Conservation (phyloP, 208 protist genomes). For the Trypanosoma boissoni region DNA sequence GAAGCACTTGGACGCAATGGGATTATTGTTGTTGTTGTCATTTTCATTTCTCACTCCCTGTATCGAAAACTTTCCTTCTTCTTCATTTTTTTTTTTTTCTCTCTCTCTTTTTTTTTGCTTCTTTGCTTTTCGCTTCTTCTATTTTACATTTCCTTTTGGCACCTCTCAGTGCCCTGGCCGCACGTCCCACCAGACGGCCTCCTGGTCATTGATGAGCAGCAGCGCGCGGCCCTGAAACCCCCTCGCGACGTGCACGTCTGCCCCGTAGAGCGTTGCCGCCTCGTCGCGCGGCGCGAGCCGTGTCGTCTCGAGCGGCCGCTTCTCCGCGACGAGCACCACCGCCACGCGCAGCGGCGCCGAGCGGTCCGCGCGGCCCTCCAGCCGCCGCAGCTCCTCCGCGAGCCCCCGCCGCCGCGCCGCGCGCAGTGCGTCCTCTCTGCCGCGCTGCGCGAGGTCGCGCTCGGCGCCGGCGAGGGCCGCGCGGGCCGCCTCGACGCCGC, state of each 20-base stretch:
- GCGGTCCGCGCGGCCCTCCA: constrained; percentile 17
- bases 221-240: constrained; percentile 36
- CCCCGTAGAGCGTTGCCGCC: constrained; percentile 28
- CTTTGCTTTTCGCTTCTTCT: background rate
- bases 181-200: constrained; percentile 46
- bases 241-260: constrained; percentile 19
- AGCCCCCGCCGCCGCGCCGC: constrained; percentile 30
- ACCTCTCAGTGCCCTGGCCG: constrained; percentile 14
- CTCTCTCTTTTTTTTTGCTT: background rate
- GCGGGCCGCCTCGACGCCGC: constrained; percentile 16
- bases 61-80: background rate
- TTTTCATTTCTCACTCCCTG: too few relatives aligned
- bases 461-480: constrained; percentile 19
- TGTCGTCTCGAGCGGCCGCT: background rate
- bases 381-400: constrained; percentile 25
- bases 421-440: constrained; percentile 49
- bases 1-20: too few relatives aligned
- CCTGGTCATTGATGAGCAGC: constrained; percentile 46
- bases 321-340: constrained; percentile 22
- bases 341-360: constrained; percentile 19
- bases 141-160: background rate
- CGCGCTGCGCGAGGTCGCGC: constrained; percentile 38
- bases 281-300: background rate
- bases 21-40: too few relatives aligned
- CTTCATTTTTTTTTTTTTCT: background rate